A percentile compares a stretch with the other conserved stretches of the same genome.
These are phyloP conservation scores for Globisporangium rhizosaccharum DNA, from an alignment of 352 stramenopile genomes.

Conservation along the genomic window DNA sequence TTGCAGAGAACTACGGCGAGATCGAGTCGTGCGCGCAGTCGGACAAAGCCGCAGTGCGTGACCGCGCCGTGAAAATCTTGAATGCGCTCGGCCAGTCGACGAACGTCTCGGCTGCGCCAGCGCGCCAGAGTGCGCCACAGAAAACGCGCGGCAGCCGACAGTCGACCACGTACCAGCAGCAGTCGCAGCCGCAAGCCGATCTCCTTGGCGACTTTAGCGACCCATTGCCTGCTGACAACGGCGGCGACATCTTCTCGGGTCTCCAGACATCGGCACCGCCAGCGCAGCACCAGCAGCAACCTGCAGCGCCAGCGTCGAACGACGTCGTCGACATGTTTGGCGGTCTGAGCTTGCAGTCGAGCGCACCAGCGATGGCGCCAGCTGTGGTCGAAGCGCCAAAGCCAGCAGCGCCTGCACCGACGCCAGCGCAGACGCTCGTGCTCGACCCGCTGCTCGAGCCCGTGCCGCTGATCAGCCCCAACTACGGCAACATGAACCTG, in stretches of 20 bases:
- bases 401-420: slow-evolving; percentile 11
- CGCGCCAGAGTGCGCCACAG: slow-evolving; percentile 1
- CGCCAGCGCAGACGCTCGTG: slow-evolving; percentile 41
- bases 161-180: slow-evolving; percentile 25
- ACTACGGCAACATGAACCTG: slow-evolving; percentile 45
- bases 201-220: slow-evolving; percentile 70
- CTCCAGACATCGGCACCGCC: slow-evolving; percentile 36
- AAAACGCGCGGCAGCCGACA: slow-evolving; percentile 10
- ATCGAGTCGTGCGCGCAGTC: slow-evolving; percentile 68
- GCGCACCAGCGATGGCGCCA: slow-evolving; percentile 14
- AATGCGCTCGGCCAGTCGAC: slow-evolving; percentile 46
- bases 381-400: slow-evolving; percentile 2
- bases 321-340: slow-evolving; percentile 73
- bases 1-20: slow-evolving; percentile 70
- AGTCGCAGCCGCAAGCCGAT: slow-evolving; percentile 43
- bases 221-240: slow-evolving; percentile 23
- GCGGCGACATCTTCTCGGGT: slow-evolving; percentile 51
- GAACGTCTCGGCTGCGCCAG: slow-evolving; percentile 19
- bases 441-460: slow-evolving; percentile 71
- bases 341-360: slow-evolving; percentile 54
- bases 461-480: slow-evolving; percentile 35
- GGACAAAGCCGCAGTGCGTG: slow-evolving; percentile 72
- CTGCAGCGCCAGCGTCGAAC: slow-evolving; percentile 23
- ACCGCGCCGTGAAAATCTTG: slow-evolving; percentile 75
- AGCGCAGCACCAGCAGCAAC: slow-evolving; percentile 16